Evolutionary conservation across 495 filamentous ascomycete genomes (phyloP), one percentile per base, ranked within the genome.

Genomic region (Talaromyces borbonicus): DNA sequence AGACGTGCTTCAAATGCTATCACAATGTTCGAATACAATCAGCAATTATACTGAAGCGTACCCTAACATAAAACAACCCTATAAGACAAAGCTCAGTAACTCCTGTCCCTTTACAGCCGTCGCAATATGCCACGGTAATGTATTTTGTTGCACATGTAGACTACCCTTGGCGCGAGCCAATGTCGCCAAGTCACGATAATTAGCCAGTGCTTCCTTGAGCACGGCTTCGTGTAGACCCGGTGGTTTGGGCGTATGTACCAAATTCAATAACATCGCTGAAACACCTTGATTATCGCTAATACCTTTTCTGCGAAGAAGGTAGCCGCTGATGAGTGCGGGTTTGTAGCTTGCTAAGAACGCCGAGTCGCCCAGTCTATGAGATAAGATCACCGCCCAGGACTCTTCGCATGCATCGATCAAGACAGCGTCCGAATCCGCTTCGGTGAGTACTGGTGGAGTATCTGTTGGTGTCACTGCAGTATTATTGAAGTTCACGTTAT

Each of bases 41-140:
- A n/a, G n/a, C n/a, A n/a, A n/a, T n/a, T n/a, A n/a, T n/a, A n/a
- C n/a, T n/a, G n/a, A n/a, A n/a, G n/a, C n/a, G n/a, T n/a, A n/a
- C n/a, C n/a, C n/a, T n/a, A n/a, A 8, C 22, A 41, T 20, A 41
- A 20, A 24, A 12, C 25, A 30, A 16, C 22, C n/a, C 65, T 48
- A 72, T 47, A 72, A 54, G 55, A 67, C 60, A 58, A 68, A 67
- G 49, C 68, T 72, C 47, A 72, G 41, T 19, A 69, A 53, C 53
- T 68, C 63, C 38, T 72, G 68, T 16, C 62, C 84, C 60, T 82
- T 81, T 53, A 83, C 72, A 24, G 81, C 88, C n/a, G 78, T 84
- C 20, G 78, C 83, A 49, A 96, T 71, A 72, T 96, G 89, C 84
- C 85, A 90, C 18, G 90, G 90, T 52, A 89, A 57, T 0, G 81